These are phyloP conservation scores for Melaleuca alternifolia DNA, from an alignment of 345 rosid genomes.

Conservation along the genomic window DNA sequence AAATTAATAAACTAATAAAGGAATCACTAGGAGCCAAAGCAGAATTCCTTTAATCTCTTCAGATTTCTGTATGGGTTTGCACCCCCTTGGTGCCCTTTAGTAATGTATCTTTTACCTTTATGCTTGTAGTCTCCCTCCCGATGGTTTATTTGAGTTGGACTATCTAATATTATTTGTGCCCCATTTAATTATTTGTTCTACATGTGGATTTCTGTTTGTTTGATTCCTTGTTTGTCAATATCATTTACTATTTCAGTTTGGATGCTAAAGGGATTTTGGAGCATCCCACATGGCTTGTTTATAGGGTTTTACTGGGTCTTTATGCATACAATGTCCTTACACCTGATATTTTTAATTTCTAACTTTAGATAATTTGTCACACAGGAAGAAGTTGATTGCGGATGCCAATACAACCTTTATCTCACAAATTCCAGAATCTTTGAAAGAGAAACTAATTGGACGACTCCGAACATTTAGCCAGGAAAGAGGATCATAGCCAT, in stretches of 20 bases:
- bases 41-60: too few species aligned
- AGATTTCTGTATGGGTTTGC: background rate
- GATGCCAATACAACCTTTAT: constrained; percentile 49
- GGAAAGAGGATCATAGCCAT: constrained; percentile 8
- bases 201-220: background rate
- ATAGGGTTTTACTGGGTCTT: background rate
- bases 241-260: background rate
- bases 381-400: constrained; percentile 63
- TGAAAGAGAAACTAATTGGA: constrained; percentile 61
- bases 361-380: background rate
- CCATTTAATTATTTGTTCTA: background rate
- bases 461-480: constrained; percentile 37
- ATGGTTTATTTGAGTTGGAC: background rate
- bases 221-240: background rate
- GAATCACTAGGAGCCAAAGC: too few species aligned
- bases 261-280: background rate
- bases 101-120: background rate
- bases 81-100: background rate
- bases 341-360: background rate
- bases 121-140: background rate
- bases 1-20: too few species aligned
- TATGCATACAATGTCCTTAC: background rate
- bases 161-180: background rate
- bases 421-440: constrained; percentile 53
- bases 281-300: background rate